Conservation (phyloP, 148 eudicot species). For the Chenopodium album region DNA sequence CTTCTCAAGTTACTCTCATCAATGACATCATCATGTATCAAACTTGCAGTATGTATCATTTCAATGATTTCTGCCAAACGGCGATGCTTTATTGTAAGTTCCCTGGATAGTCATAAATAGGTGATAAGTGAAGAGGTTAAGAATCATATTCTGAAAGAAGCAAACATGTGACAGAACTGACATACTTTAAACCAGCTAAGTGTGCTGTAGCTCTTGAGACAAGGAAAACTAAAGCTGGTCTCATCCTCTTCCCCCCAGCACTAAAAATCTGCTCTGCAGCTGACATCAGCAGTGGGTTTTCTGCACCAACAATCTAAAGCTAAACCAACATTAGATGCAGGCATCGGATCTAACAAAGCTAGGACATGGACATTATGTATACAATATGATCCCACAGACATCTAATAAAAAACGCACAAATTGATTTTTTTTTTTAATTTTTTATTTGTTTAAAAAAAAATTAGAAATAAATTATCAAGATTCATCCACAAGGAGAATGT, state of each 20-base stretch:
- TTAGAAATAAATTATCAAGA: neutral
- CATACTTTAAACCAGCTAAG: slow-evolving; percentile 71
- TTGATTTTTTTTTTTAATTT: no score
- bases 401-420: neutral
- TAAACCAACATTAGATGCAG: slow-evolving; percentile 34
- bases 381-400: neutral
- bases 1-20: slow-evolving; percentile 91
- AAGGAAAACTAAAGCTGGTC: slow-evolving; percentile 91
- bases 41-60: slow-evolving; percentile 94
- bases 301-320: slow-evolving; percentile 91
- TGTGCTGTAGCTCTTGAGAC: slow-evolving; percentile 87
- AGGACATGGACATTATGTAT: neutral
- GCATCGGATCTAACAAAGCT: neutral
- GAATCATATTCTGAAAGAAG: neutral
- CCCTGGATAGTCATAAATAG: slow-evolving; percentile 48
- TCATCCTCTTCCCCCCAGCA: slow-evolving; percentile 97
- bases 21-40: slow-evolving; percentile 88
- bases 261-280: slow-evolving; percentile 96
- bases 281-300: slow-evolving; percentile 84
- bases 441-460: no score
- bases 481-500: neutral
- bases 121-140: slow-evolving; percentile 8
- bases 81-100: slow-evolving; percentile 76
- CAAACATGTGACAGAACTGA: slow-evolving; percentile 10
- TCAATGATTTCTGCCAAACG: slow-evolving; percentile 89